Base-by-base conservation (phyloP, 495 filamentous ascomycete species). In the Podospora conica region DNA sequence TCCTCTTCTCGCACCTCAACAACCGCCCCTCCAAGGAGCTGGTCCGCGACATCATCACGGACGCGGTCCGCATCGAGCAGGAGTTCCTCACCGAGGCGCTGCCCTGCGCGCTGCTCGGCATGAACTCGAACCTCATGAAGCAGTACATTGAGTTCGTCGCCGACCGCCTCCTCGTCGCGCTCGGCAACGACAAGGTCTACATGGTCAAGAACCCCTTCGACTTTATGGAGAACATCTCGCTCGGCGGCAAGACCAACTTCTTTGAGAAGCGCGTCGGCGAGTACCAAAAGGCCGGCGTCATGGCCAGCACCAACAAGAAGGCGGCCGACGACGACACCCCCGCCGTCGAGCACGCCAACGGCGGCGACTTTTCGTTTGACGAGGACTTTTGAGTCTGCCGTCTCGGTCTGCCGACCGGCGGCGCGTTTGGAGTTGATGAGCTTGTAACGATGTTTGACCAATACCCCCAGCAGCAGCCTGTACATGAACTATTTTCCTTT, bases 101-200 rank as follows among this genome's bases (percentile, higher is more conserved):
- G 33, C 95, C 95, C 15, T 90, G 87, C 66, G 91, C 85, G 48
- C 88, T 98, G 58, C 90, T 98, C 25, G 95, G 95, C 78, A 98
- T 98, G 95, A 98, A 98, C 85, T 73, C 93, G 66, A 90, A 84
- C 70, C 86, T 98, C 69, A 98, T 98, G 95, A 94, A 93, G 83
- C 93, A 98, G 81, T 98, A 98, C 82, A 98, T 98, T 67, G 95
- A 98, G 85, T 98, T 98, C 72, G 95, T 98, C 63, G 95, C 95
- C 70, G 95, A 98, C 78, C 91, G 95, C 64, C 89, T 98, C 21
- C 87, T 98, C 22, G 79, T 97, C 31, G 86, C 95, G 53, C 90
- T 98, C 53, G 95, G 95, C 70, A 96, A 96, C 78, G 84, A 88
- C 69, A 98, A 97, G 85, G 84, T 90, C 76, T 98, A 96, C 87